A percentile compares a stretch with the other conserved stretches of the same genome.
Evolutionary conservation across 1,139 yeast species (phyloP).

Genomic region (Lodderomyces metapsilosis): DNA sequence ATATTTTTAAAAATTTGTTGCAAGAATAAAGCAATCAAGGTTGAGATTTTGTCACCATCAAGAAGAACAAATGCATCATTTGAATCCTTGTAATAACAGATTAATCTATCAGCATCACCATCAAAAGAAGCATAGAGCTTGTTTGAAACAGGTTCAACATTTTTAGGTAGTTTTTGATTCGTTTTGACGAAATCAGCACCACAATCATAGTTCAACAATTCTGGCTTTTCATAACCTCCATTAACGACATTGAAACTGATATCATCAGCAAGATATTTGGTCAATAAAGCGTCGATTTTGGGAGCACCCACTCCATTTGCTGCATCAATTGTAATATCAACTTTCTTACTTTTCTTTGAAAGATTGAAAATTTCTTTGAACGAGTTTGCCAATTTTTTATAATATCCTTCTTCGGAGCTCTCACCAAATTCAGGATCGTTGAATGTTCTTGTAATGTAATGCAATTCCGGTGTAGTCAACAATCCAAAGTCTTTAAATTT

Average conservation of each 20-base stretch:
- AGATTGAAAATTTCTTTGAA: constrained; percentile 31
- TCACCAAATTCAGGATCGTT: constrained; percentile 66
- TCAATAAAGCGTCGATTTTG: constrained; percentile 53
- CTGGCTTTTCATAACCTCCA: constrained; percentile 54
- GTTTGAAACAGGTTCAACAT: constrained; percentile 44
- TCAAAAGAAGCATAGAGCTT: constrained; percentile 81
- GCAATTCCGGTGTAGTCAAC: constrained; percentile 92
- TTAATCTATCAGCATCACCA: constrained; percentile 96
- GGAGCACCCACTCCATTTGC: constrained; percentile 98
- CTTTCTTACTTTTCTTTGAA: constrained; percentile 21
- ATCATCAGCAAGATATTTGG: constrained; percentile 38
- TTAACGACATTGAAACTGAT: constrained; percentile 56
- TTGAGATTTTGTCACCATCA: constrained; percentile 94
- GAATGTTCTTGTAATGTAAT: constrained; percentile 73
- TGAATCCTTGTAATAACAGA: constrained; percentile 67
- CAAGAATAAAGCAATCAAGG: constrained; percentile 73
- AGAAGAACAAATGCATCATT: constrained; percentile 58
- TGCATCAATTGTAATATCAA: constrained; percentile 67
- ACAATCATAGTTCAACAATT: constrained; percentile 68
- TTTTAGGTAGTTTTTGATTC: constrained; percentile 72
- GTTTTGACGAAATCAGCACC: constrained; percentile 98
- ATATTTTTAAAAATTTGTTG: constrained; percentile 47
- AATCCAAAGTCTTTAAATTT: constrained; percentile 59
- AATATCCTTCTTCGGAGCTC: constrained; percentile 70
- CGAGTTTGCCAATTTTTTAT: constrained; percentile 52